These are phyloP conservation scores for Cryptomeria japonica DNA, from an alignment of 75 land plant species.

Conservation along the genomic window DNA sequence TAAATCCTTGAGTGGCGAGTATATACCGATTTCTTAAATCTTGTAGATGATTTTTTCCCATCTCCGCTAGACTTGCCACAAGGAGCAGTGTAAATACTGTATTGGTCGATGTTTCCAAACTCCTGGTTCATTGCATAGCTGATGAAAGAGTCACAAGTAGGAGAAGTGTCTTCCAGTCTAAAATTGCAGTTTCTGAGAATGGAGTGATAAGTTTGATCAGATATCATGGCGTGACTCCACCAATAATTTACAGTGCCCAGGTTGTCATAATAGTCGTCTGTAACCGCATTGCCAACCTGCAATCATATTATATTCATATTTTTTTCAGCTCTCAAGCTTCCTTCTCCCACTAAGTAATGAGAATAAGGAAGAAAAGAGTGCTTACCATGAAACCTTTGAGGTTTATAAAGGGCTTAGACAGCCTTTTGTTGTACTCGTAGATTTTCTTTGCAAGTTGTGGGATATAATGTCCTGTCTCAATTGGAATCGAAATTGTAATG, in stretches of 20 bases:
- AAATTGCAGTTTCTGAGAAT: constrained; percentile 31
- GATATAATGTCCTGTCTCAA: constrained; percentile 30
- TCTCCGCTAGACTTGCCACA: constrained; percentile 8
- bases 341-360: neutral
- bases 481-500: neutral
- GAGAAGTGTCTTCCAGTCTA: constrained; percentile 14
- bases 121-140: constrained; percentile 28
- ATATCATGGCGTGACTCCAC: constrained; percentile 50
- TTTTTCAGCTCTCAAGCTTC: neutral
- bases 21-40: neutral
- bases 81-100: constrained; percentile 39
- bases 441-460: constrained; percentile 40
- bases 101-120: constrained; percentile 42
- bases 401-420: constrained; percentile 23
- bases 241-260: constrained; percentile 51
- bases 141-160: constrained; percentile 14
- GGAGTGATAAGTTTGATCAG: constrained; percentile 26
- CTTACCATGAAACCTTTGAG: constrained; percentile 48
- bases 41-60: neutral
- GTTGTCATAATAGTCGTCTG: constrained; percentile 68
- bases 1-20: neutral
- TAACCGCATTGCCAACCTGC: constrained; percentile 82
- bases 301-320: constrained; percentile 9
- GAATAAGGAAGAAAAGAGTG: neutral
- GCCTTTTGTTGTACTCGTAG: constrained; percentile 19